Percentiles rank a stretch among this genome's conserved stretches.
These are phyloP conservation scores for Amanita exitialis DNA, from an alignment of 768 basidiomycete genomes.

Conservation along the genomic window DNA sequence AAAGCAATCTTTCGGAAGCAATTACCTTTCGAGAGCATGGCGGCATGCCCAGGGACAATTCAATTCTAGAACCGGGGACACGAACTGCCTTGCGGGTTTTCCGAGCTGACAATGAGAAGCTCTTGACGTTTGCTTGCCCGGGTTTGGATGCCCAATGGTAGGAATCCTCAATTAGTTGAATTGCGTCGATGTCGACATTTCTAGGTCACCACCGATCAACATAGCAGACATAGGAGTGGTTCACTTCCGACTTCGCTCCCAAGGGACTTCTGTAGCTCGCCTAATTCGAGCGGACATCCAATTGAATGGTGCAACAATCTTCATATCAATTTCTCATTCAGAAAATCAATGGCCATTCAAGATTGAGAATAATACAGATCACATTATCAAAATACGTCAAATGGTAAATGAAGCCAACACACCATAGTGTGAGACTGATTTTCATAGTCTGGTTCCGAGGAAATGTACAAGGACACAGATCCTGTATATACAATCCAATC, in stretches of 20 bases:
- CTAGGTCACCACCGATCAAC: conserved; percentile 88
- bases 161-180: conserved; percentile 9
- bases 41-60: conserved; percentile 51
- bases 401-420: conserved; percentile 34
- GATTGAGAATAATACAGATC: conserved; percentile 83
- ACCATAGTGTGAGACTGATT: background rate
- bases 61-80: conserved; percentile 55
- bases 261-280: conserved; percentile 23
- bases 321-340: conserved; percentile 62
- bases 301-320: conserved; percentile 83
- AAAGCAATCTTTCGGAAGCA: conserved; percentile 61
- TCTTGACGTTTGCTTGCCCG: conserved; percentile 81
- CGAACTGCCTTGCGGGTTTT: conserved; percentile 59
- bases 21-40: conserved; percentile 85
- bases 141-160: conserved; percentile 80
- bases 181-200: background rate
- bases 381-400: conserved; percentile 61
- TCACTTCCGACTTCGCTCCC: conserved; percentile 57
- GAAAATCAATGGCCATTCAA: conserved; percentile 80
- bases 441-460: conserved; percentile 32
- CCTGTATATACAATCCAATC: conserved; percentile 48
- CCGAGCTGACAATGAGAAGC: conserved; percentile 54
- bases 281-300: conserved; percentile 71
- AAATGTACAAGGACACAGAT: conserved; percentile 27
- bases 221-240: conserved; percentile 84